A percentile compares a stretch with the other conserved stretches of the same genome.
phyloP scores from a whole-genome alignment of 371 early-diverging fungal genomes.

The Lichtheimia corymbifera region DNA sequence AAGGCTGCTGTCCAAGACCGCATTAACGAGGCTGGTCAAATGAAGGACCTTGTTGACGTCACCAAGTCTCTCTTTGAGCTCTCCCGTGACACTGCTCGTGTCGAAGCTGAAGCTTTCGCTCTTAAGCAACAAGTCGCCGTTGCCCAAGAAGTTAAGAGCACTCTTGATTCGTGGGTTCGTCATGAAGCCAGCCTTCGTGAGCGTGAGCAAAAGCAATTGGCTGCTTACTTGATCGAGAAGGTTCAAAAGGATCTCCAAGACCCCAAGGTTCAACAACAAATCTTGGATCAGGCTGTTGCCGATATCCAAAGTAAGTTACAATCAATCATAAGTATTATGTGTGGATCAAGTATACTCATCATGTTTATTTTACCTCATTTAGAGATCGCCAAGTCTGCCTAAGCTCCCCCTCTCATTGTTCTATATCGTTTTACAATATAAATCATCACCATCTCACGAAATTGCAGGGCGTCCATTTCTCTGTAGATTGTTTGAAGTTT shows the following conservation, averaged over 20 bases:
- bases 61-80: conserved; percentile 92
- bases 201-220: conserved; percentile 88
- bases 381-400: conserved; percentile 43
- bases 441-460: background rate
- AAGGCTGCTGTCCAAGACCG: conserved; percentile 85
- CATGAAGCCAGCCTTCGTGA: conserved; percentile 93
- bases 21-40: conserved; percentile 86
- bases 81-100: conserved; percentile 90
- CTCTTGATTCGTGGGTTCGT: conserved; percentile 95
- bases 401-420: conserved; percentile 15
- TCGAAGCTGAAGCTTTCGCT: conserved; percentile 91
- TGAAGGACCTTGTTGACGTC: conserved; percentile 91
- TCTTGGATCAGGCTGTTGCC: conserved; percentile 54
- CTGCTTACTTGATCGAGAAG: conserved; percentile 81
- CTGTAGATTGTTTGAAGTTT: conserved; percentile 11
- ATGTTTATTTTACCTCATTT: conserved; percentile 4
- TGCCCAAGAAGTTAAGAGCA: conserved; percentile 81
- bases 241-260: conserved; percentile 80
- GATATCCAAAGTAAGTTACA: conserved; percentile 53
- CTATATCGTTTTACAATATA: conserved; percentile 1
- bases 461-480: background rate
- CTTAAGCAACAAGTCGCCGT: conserved; percentile 91
- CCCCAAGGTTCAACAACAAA: conserved; percentile 73
- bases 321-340: background rate
- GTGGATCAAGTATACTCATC: background rate